Percentiles rank a stretch among this genome's conserved stretches.
Conservation (phyloP, 805 yeast species). For the Candida coleopterorum region DNA sequence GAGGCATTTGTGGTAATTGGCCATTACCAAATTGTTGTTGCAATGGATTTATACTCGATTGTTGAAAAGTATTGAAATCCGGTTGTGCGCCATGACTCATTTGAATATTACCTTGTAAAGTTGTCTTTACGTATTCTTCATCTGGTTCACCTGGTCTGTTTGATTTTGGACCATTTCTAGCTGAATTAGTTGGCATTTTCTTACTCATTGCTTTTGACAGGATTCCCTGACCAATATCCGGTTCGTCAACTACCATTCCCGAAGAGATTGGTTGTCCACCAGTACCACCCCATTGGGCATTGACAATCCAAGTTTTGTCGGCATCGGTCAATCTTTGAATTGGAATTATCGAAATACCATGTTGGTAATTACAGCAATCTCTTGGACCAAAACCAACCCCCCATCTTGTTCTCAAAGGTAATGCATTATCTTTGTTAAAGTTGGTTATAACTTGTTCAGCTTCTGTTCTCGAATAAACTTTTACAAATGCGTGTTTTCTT, state of each 20-base stretch:
- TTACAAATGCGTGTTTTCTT: slow-evolving; percentile 93
- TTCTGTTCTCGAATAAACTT: slow-evolving; percentile 85
- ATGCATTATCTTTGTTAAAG: slow-evolving; percentile 63
- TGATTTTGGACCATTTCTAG: slow-evolving; percentile 81
- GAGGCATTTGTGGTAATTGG: slow-evolving; percentile 13
- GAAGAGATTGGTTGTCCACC: slow-evolving; percentile 78
- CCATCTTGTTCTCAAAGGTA: slow-evolving; percentile 85
- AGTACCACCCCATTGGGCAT: slow-evolving; percentile 97
- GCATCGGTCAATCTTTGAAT: slow-evolving; percentile 88
- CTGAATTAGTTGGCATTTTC: slow-evolving; percentile 88
- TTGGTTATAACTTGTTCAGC: slow-evolving; percentile 78
- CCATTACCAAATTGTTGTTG: slow-evolving; percentile 45
- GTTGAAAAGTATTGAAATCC: slow-evolving; percentile 29
- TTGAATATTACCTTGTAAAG: slow-evolving; percentile 16
- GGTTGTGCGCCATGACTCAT: slow-evolving; percentile 35
- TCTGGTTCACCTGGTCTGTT: slow-evolving; percentile 52
- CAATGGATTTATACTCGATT: slow-evolving; percentile 41
- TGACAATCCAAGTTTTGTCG: slow-evolving; percentile 81
- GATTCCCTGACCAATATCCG: slow-evolving; percentile 94
- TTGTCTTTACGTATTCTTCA: slow-evolving; percentile 35
- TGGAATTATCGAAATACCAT: slow-evolving; percentile 86
- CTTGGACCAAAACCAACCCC: slow-evolving; percentile 99
- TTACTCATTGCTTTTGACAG: slow-evolving; percentile 87
- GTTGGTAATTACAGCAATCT: slow-evolving; percentile 94
- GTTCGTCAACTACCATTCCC: slow-evolving; percentile 89